Conservation (phyloP, 768 basidiomycete genomes). For the Astraeus odoratus region DNA sequence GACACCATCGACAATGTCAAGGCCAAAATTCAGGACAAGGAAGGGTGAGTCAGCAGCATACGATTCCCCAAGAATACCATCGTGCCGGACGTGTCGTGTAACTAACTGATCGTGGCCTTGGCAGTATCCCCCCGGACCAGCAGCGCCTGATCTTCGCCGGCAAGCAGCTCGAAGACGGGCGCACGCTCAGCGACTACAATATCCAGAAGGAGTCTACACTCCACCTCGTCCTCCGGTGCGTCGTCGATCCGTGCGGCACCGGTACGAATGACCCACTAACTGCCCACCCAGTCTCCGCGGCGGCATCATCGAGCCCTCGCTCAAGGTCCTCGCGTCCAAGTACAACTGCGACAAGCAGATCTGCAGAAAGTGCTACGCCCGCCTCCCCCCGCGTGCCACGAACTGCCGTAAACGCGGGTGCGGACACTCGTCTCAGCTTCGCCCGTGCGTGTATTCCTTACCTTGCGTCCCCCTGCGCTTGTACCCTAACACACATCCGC, state of each 20-base stretch:
- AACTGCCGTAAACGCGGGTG: constrained; percentile 97
- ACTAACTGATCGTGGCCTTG: not conserved
- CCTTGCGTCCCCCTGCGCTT: not conserved
- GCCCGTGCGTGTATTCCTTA: constrained; percentile 55
- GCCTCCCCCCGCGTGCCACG: constrained; percentile 97
- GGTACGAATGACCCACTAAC: too few species aligned
- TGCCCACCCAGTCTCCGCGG: constrained; percentile 78
- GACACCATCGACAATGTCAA: constrained; percentile 97
- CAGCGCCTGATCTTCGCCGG: constrained; percentile 96
- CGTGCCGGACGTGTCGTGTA: constrained; percentile 9
- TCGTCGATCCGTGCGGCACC: too few species aligned
- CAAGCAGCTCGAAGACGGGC: constrained; percentile 97
- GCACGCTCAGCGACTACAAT: constrained; percentile 95
- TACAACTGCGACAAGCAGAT: constrained; percentile 99
- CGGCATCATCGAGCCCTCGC: constrained; percentile 97
- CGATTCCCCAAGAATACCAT: constrained; percentile 43
- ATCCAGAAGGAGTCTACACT: constrained; percentile 98
- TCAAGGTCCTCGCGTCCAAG: constrained; percentile 94
- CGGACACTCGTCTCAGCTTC: constrained; percentile 86
- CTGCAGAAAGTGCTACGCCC: constrained; percentile 99
- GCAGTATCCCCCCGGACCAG: constrained; percentile 88
- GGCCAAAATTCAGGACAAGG: constrained; percentile 75
- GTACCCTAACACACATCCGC: too few species aligned
- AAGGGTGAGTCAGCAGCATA: constrained; percentile 47
- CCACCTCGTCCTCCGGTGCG: constrained; percentile 91